These are phyloP conservation scores for Trichoderma hamatum DNA, from an alignment of 2,329 filamentous ascomycete species.

Conservation along the genomic window DNA sequence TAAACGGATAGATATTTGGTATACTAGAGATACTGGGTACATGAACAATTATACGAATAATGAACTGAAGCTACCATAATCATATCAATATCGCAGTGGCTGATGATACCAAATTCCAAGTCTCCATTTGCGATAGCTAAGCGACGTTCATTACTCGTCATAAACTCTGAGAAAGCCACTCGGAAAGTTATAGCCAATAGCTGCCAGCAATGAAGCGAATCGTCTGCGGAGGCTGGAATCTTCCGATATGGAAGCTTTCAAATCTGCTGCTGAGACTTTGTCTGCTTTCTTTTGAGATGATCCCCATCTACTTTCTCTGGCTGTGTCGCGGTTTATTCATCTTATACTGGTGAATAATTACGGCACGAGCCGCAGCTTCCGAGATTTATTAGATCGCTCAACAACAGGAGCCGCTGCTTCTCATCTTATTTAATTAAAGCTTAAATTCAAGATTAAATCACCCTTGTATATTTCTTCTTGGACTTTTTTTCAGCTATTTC, in stretches of 20 bases:
- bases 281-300: not conserved
- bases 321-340: not conserved
- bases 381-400: not conserved
- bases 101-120: not conserved
- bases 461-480: not conserved
- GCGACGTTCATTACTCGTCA: not conserved
- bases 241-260: not conserved
- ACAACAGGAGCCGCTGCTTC: not conserved
- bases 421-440: not conserved
- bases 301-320: not conserved
- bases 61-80: not conserved
- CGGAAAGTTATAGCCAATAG: slow-evolving; percentile 7
- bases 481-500: not conserved
- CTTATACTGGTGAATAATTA: not conserved
- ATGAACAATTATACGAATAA: not conserved
- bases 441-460: not conserved
- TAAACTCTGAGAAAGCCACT: not conserved
- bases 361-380: not conserved
- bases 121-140: not conserved
- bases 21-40: not conserved
- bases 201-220: too few relatives aligned
- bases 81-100: not conserved
- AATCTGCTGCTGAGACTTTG: not conserved
- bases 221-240: not conserved
- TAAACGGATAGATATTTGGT: not conserved